These are phyloP conservation scores for Carpinus viminea DNA, from an alignment of 306 rosid genomes.

Conservation along the genomic window DNA sequence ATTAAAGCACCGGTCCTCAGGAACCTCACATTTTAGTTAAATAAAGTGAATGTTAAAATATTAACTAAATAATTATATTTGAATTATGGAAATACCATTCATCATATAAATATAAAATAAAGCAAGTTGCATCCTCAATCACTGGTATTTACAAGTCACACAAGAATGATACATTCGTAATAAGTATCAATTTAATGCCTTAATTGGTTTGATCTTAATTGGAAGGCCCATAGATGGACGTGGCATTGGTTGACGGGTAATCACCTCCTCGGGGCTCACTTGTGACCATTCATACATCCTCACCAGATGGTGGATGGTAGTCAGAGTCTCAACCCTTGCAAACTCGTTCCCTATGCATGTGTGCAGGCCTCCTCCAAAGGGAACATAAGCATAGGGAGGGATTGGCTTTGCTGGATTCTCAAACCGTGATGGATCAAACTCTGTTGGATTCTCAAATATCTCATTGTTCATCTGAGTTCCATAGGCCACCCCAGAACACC, in stretches of 20 bases:
- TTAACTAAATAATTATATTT: too few relatives aligned
- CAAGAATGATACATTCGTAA: too few relatives aligned
- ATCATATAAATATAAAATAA: too few relatives aligned
- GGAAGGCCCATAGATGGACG: constrained; percentile 54
- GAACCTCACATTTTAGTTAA: too few relatives aligned
- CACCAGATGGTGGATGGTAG: constrained; percentile 47
- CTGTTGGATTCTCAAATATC: constrained; percentile 38
- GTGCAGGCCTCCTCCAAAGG: constrained; percentile 54
- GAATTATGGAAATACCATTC: too few relatives aligned
- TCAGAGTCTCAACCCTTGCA: constrained; percentile 50
- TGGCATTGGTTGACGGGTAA: constrained; percentile 54
- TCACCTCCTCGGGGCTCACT: constrained; percentile 34
- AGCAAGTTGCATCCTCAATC: too few relatives aligned
- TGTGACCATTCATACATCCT: constrained; percentile 50
- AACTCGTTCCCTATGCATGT: constrained; percentile 54
- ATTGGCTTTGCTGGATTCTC: constrained; percentile 48
- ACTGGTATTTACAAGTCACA: too few relatives aligned
- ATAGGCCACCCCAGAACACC: constrained; percentile 48
- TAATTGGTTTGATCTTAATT: constrained; percentile 46
- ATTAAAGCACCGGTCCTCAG: too few relatives aligned
- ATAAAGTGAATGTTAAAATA: too few relatives aligned
- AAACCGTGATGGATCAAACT: constrained; percentile 51
- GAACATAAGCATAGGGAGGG: constrained; percentile 47
- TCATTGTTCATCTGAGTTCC: constrained; percentile 45
- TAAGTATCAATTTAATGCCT: neutral